Percentiles rank a stretch among this genome's conserved stretches.
phyloP scores from a whole-genome alignment of 2,329 filamentous ascomycete species.

The Fusarium circinatum region DNA sequence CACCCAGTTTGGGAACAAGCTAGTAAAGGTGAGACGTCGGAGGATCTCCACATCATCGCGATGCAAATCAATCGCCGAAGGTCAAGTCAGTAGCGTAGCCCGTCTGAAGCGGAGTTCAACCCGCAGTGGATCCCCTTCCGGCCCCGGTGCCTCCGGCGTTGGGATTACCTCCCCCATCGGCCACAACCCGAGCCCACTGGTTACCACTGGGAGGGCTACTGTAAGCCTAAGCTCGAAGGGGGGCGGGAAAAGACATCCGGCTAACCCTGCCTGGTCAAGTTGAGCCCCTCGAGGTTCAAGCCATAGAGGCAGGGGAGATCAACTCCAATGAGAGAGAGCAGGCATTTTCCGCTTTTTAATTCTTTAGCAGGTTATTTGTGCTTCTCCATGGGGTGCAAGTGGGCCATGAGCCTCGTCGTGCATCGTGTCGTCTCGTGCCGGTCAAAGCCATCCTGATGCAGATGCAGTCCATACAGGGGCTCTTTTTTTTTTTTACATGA shows the following conservation, averaged over 20 bases:
- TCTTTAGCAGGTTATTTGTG: constrained; percentile 4
- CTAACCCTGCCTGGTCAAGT: constrained; percentile 12
- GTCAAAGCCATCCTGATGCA: constrained; percentile 30
- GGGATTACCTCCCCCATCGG: constrained; percentile 40
- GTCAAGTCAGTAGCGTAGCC: constrained; percentile 15
- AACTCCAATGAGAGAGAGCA: background rate
- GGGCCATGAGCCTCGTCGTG: constrained; percentile 19
- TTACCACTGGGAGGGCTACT: background rate
- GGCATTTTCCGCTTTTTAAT: background rate
- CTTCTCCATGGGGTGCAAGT: constrained; percentile 36
- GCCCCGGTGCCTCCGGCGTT: constrained; percentile 37
- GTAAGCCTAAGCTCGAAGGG: constrained; percentile 18
- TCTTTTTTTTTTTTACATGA: constrained; percentile 6
- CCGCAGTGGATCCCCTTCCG: constrained; percentile 33
- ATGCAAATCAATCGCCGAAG: constrained; percentile 41
- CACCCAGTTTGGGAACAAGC: constrained; percentile 6
- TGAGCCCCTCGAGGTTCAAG: constrained; percentile 1
- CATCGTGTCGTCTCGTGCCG: constrained; percentile 30
- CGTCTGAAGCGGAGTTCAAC: constrained; percentile 39
- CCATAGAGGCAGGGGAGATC: constrained; percentile 8
- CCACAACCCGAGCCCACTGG: constrained; percentile 41
- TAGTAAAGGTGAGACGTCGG: constrained; percentile 31
- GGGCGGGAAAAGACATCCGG: constrained; percentile 41
- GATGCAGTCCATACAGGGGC: constrained; percentile 11
- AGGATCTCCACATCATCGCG: constrained; percentile 29